Base-by-base conservation (phyloP, 768 basidiomycete genomes). In the Dictyophora rubrovolvata region DNA sequence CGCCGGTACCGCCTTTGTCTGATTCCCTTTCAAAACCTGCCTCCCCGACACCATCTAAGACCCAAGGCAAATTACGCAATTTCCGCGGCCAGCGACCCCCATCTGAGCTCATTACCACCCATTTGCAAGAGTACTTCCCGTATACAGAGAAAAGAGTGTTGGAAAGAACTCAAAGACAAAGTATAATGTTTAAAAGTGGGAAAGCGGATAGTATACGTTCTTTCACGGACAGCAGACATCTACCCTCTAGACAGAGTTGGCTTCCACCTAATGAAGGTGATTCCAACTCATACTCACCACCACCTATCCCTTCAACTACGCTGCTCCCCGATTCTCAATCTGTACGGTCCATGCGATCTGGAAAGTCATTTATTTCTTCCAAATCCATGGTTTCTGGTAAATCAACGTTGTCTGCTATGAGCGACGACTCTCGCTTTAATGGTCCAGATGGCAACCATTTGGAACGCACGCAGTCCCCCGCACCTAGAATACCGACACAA, bases 31-130 rank as follows among this genome's bases (percentile, higher is more conserved):
- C 53, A 16, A 61, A 54, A 46, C 53, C 59, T 20, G 59, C 59
- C 21, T 53, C 59, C 11, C 48, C 49, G 20, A 60, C 59, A 10
- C 59, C 52, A 16, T 54, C 52, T 22, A 65, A 66, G 22, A 52
- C 51, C 17, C 56, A 58, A 46, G 52, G 63, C 46, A 93, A 91
- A 67, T 69, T 93, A 51, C 89, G 89, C 71, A 93, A 93, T 76
- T 99, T 98, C 77, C 95, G 97, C 65, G 96, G 95, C 16, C 96
- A 97, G 67, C 88, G 96, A 46, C 96, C 96, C 0, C 94, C 96
- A 0, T 92, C 89, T 72, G 96, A 98, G 71, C 83, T 98, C 62
- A 98, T 98, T 74, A 90, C 94, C 22, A 95, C 78, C 7, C 94
- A 98, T 68, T 72, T 98, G 54, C 84, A 87, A 18, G 94, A 96